Percentiles rank a stretch among this genome's conserved stretches.
Conservation (phyloP, 805 yeast species). For the Kuraishia hungarica region DNA sequence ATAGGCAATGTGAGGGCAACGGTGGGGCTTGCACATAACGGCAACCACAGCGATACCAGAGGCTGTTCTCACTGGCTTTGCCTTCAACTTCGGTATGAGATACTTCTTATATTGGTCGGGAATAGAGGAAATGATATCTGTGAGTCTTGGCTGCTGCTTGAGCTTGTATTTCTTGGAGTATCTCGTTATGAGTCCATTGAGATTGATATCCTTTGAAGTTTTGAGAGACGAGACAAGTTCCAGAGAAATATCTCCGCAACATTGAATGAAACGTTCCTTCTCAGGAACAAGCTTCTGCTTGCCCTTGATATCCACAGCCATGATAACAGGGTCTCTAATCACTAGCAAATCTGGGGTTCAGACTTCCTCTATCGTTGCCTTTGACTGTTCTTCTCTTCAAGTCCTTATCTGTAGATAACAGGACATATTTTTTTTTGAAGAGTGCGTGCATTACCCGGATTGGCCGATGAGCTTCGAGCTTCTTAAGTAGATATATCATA, state of each 20-base stretch:
- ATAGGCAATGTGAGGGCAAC: slow-evolving; percentile 98
- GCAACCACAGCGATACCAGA: slow-evolving; percentile 99
- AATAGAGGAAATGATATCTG: slow-evolving; percentile 90
- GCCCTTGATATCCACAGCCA: slow-evolving; percentile 19
- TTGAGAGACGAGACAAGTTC: slow-evolving; percentile 76
- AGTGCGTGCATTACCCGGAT: neutral
- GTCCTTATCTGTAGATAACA: neutral
- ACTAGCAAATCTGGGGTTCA: neutral
- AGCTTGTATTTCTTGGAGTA: slow-evolving; percentile 86
- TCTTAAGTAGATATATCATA: neutral
- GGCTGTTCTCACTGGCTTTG: slow-evolving; percentile 98
- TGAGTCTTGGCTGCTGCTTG: slow-evolving; percentile 86
- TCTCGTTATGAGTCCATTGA: slow-evolving; percentile 82
- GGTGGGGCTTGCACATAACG: slow-evolving; percentile 97
- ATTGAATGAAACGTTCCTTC: slow-evolving; percentile 84
- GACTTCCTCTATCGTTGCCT: neutral
- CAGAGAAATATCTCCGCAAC: slow-evolving; percentile 86
- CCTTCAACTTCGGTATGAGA: slow-evolving; percentile 85
- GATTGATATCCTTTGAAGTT: slow-evolving; percentile 68
- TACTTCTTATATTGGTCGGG: slow-evolving; percentile 95
- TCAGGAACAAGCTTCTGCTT: slow-evolving; percentile 78
- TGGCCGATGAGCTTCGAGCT: neutral
- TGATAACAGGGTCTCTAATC: neutral
- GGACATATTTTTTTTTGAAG: neutral
- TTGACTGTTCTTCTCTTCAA: neutral